Conservation (phyloP, 2,329 filamentous ascomycete genomes). For the Colletotrichum lindemuthianum region DNA sequence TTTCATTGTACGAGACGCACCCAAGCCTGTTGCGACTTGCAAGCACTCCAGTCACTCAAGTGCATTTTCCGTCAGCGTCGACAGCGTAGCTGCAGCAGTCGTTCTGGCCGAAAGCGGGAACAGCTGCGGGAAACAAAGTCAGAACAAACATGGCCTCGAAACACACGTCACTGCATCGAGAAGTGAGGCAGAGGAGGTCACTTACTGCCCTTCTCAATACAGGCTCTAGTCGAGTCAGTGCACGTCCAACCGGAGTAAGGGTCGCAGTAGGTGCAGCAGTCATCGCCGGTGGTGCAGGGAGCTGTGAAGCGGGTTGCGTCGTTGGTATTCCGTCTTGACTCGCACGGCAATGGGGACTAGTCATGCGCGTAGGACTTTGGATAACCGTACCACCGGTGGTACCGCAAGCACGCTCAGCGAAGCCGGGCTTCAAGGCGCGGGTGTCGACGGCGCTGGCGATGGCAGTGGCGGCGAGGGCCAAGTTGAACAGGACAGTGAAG, state of each 20-base stretch:
- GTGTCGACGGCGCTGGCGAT: slow-evolving; percentile 9
- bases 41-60: background rate
- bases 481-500: slow-evolving; percentile 10
- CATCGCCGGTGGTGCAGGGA: slow-evolving; percentile 13
- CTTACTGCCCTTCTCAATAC: slow-evolving; percentile 13
- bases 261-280: slow-evolving; percentile 24
- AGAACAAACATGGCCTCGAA: background rate
- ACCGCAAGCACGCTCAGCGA: slow-evolving; percentile 16
- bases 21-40: too few relatives aligned
- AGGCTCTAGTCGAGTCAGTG: background rate
- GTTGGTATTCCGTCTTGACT: background rate
- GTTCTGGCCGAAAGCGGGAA: background rate
- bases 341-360: too few relatives aligned
- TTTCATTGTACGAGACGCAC: too few relatives aligned
- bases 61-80: background rate
- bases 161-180: background rate
- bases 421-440: slow-evolving; percentile 3
- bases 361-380: background rate
- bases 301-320: background rate
- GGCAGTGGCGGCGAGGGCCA: slow-evolving; percentile 9
- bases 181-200: background rate
- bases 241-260: slow-evolving; percentile 9
- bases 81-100: slow-evolving; percentile 12
- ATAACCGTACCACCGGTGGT: background rate
- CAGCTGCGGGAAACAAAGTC: background rate